Percentiles rank a stretch among this genome's conserved stretches.
Conservation (phyloP, 169 alveolate species). For the Cryptosporidium sp. region DNA sequence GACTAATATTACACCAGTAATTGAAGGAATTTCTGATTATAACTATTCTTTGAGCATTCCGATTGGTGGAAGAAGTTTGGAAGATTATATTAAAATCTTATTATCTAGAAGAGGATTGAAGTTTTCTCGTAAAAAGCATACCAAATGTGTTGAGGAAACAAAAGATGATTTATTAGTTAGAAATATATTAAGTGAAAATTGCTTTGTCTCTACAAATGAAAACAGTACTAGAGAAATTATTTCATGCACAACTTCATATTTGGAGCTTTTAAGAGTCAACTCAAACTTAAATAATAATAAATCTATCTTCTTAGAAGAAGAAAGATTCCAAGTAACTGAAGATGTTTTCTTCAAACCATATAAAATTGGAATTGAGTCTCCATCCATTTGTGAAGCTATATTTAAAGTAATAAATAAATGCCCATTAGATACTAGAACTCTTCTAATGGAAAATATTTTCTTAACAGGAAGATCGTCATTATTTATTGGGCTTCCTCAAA, state of each 20-base stretch:
- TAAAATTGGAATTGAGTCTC: constrained; percentile 55
- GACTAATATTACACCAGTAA: constrained; percentile 62
- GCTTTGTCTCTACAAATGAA: constrained; percentile 57
- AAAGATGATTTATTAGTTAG: constrained; percentile 35
- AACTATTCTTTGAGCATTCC: constrained; percentile 43
- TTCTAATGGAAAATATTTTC: constrained; percentile 47
- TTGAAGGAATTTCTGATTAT: constrained; percentile 63
- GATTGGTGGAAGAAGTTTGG: constrained; percentile 50
- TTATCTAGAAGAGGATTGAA: constrained; percentile 53
- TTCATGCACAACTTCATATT: constrained; percentile 50
- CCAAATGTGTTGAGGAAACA: constrained; percentile 26
- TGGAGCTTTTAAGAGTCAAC: constrained; percentile 17
- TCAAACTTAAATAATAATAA: not conserved
- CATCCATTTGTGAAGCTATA: constrained; percentile 64
- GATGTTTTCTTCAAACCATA: constrained; percentile 54
- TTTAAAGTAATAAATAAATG: constrained; percentile 51
- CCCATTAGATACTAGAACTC: constrained; percentile 53
- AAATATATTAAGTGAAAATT: constrained; percentile 46
- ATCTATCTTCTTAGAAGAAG: constrained; percentile 48
- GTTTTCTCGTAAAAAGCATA: constrained; percentile 7
- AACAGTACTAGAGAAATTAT: constrained; percentile 14
- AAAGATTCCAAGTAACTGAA: constrained; percentile 71
- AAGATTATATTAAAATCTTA: constrained; percentile 44
- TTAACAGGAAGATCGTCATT: constrained; percentile 40
- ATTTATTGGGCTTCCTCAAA: constrained; percentile 63